Base-by-base conservation (phyloP, 768 basidiomycete genomes). In the Postia placenta region DNA sequence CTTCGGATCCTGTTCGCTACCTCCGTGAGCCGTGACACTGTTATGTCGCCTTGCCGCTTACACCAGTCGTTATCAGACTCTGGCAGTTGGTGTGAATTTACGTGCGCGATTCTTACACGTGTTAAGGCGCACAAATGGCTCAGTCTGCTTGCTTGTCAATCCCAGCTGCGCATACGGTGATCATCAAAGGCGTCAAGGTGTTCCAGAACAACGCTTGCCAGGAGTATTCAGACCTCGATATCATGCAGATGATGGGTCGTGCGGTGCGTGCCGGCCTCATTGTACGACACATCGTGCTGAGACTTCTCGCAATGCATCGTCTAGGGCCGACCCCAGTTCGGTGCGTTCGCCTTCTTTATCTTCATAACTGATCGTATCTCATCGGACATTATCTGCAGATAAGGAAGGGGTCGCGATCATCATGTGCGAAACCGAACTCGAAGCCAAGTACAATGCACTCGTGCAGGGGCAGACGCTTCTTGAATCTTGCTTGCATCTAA, bases 181-280 rank as follows among this genome's bases (percentile, higher is more conserved):
- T 97, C 52, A 86, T 99, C 58, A 92, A 91, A 58, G 95, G 94
- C 2, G 93, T 95, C 20, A 83, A 82, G 57, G 72, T 79, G 3
- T 99, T 83, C 62, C 79, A 83, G 53, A 85, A 85, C 44, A 79
- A 76, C 39, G 70, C 70, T 14, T 79, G 80, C 41, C 72, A 75
- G 27, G 93, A 97, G 57, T 96, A 96, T 64, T 85, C 87, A 0
- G 94, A 96, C 62, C 74, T 96, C 4, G 96, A 97, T 58, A 75
- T 97, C 24, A 82, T 90, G 76, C 94, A 96, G 65, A 97, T 97
- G 95, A 79, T 97, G 50, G 96, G 95, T 5, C 80, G 96, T 41
- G 93, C 93, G 37, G 89, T 90, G 62, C 64, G 82, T 57, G 49
- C 20, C 37, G 45, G 36, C 53, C 30, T 11, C 17, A 19, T 37